Conservation (phyloP, 495 filamentous ascomycete genomes). For the Platismatia glauca region DNA sequence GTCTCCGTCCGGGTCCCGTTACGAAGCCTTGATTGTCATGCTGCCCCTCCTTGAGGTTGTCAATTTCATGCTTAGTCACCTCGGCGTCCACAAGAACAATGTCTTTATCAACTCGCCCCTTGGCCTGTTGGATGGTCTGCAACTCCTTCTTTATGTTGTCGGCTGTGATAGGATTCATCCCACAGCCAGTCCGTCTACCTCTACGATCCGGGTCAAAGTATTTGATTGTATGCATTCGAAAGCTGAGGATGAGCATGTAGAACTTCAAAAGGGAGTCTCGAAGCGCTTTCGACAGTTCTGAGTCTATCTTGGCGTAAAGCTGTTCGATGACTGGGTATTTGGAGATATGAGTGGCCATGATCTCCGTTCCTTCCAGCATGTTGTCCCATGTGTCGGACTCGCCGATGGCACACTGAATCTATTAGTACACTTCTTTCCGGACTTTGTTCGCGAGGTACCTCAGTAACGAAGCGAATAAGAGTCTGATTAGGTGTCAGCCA, state of each 20-base stretch:
- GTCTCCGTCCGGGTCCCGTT: not conserved
- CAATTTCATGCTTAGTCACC: constrained; percentile 18
- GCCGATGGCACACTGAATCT: constrained; percentile 3
- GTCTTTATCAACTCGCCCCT: constrained; percentile 10
- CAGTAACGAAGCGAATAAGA: constrained; percentile 18
- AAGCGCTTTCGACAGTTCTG: constrained; percentile 4
- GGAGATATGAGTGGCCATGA: constrained; percentile 7
- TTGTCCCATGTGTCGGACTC: constrained; percentile 14
- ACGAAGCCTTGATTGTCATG: constrained; percentile 7
- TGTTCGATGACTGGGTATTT: constrained; percentile 18
- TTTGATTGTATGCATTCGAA: constrained; percentile 14
- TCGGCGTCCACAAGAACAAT: constrained; percentile 17
- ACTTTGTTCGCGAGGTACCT: not conserved
- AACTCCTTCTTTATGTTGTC: constrained; percentile 9
- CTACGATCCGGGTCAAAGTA: constrained; percentile 19
- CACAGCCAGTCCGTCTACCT: constrained; percentile 2
- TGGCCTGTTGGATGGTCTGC: constrained; percentile 8
- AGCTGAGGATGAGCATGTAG: constrained; percentile 15
- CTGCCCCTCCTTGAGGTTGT: constrained; percentile 16
- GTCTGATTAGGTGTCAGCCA: not conserved
- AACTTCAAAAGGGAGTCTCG: constrained; percentile 13
- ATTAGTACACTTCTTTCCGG: not conserved
- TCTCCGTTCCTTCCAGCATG: constrained; percentile 16
- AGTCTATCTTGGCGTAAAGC: constrained; percentile 17
- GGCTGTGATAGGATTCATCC: constrained; percentile 18